Evolutionary conservation across 805 yeast genomes (phyloP), one percentile per base, ranked within the genome.

Genomic region (Candida orba): DNA sequence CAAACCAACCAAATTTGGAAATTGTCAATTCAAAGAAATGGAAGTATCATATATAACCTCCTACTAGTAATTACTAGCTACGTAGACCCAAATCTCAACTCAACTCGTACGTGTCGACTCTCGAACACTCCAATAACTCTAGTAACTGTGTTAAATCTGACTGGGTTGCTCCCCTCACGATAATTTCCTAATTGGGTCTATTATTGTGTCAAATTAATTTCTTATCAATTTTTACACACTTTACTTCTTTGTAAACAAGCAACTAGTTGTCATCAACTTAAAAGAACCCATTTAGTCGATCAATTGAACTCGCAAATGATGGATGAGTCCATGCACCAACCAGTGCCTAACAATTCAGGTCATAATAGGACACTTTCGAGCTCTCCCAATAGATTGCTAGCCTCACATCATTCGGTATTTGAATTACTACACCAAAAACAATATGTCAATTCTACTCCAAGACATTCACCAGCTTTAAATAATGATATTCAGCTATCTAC

Each of bases 331-430:
- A 13, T 43, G 22, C 48, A 52, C 27, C 56, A 52, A 39, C 56
- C 53, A 10, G 46, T 40, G 30, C 55, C 58, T 6, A 45, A 41
- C 39, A 40, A 42, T 4, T 41, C 36, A 15, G 24, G 25, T 3
- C 32, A 34, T 29, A 3, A 20, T 20, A 34, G 34, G n/a, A 20
- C 22, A 5, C 18, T 33, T 18, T n/a, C 42, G 4, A 34, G 12
- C 14, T 27, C 43, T 7, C 14, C 51, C 15, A 49, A 50, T 30
- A 41, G 58, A 8, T 49, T 54, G 17, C 47, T 56, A 8, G 45
- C 50, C 18, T 50, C 61, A 1, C 61, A 57, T 37, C 53, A 50
- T 36, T 54, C 59, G 1, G 48, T 57, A n/a, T 42, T 49, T 14
- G 59, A 57, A 34, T 49, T 54, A 14, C 51, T 56, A 3, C 55